Conservation (phyloP, 257 asterid species). For the Fraxinus cuspidata region DNA sequence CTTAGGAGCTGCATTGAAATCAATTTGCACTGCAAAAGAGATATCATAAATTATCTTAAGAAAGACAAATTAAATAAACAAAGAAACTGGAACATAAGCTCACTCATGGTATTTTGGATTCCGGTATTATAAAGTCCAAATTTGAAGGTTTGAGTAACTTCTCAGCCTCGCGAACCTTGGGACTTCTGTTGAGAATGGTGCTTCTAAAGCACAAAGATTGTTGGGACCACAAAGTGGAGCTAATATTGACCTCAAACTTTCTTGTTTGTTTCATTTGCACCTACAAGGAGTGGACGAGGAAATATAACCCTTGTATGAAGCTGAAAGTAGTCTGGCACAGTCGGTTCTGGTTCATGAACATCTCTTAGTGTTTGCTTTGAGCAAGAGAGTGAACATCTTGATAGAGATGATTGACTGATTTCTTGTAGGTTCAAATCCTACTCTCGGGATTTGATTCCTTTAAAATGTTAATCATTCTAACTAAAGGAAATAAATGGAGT, state of each 20-base stretch:
- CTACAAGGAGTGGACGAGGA: not conserved
- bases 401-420: not conserved
- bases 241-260: not conserved
- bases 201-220: too few species aligned
- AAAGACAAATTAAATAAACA: too few species aligned
- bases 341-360: not conserved
- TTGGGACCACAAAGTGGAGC: not conserved
- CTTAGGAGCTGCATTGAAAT: too few species aligned
- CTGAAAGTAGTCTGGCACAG: not conserved
- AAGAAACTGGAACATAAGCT: too few species aligned
- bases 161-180: too few species aligned
- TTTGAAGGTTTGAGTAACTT: too few species aligned
- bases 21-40: too few species aligned
- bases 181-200: too few species aligned
- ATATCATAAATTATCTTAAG: too few species aligned
- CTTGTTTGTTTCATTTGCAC: not conserved
- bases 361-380: not conserved
- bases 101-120: too few species aligned
- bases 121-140: too few species aligned
- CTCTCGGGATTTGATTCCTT: not conserved
- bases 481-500: not conserved
- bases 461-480: not conserved
- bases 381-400: not conserved
- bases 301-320: not conserved
- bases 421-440: not conserved